Base-by-base conservation (phyloP, 805 yeast genomes). In the Kurtzmaniella cleridarum region DNA sequence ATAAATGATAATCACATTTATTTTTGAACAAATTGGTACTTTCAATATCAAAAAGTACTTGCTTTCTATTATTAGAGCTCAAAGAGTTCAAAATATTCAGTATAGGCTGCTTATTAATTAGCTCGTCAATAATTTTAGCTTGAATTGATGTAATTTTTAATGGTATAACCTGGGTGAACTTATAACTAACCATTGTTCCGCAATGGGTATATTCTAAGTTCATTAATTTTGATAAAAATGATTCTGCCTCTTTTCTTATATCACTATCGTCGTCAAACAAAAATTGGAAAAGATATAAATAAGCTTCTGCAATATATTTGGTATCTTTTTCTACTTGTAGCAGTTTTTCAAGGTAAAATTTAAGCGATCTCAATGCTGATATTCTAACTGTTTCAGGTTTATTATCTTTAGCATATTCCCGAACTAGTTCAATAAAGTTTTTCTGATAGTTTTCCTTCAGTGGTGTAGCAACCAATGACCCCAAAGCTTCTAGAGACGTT, bases 221-320 rank as follows among this genome's bases (percentile, higher is more conserved):
- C 17, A 72, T 52, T 14, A 64, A 42, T 3, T 41, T 28, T 2
- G 69, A 53, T 13, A 79, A 53, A 39, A 64, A 65, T 1, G 46
- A 34, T 0, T 85, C 65, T 0, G 85, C 73, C 2, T 48, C 13
- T 1, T 59, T 57, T 41, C 95, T 64, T 5, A 84, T 59, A 11
- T 71, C 78, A 10, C 68, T 76, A 47, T 83, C 91, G 49, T 86
- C 95, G 56, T 87, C 95, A 38, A 60, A 60, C 17, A 81, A 52
- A 44, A 62, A 69, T 11, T 58, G 52, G 41, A 65, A 66, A 1
- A 71, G 36, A 30, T 46, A 41, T 30, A 61, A 39, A 10, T 50
- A 27, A 40, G 59, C 46, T 62, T 11, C 39, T 23, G 42, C 41
- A 32, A 31, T 29, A 27, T 39, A 30, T 15, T 18, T 0, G 49